Evolutionary conservation across 2,329 filamentous ascomycete species (phyloP).

Genomic region (Madurella mycetomatis): DNA sequence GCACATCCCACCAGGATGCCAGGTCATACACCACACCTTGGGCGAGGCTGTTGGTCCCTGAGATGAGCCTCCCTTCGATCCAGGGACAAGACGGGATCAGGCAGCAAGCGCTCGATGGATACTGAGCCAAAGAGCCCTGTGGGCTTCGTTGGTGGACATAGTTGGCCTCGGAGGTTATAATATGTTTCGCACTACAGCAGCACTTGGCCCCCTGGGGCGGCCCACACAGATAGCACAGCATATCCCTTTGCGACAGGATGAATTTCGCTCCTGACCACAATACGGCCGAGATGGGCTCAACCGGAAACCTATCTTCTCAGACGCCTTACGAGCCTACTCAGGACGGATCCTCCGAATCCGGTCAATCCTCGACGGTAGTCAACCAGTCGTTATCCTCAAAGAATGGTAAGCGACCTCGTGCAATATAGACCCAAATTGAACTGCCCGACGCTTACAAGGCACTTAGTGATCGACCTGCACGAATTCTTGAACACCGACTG

Average conservation of each 20-base stretch:
- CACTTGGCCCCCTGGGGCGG: neutral
- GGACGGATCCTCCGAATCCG: neutral
- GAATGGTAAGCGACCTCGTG: neutral
- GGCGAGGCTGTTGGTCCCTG: neutral
- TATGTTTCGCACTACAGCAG: neutral
- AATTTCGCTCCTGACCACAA: conserved; percentile 1
- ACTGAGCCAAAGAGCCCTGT: too few species aligned
- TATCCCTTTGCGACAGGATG: neutral
- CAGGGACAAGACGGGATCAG: neutral
- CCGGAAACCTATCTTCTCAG: neutral
- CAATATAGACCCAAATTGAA: neutral
- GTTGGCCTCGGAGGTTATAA: too few species aligned
- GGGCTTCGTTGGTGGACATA: too few species aligned
- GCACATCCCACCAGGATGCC: neutral
- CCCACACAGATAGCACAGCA: neutral
- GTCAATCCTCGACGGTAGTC: neutral
- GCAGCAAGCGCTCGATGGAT: neutral
- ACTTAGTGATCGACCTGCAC: neutral
- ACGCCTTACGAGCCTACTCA: neutral
- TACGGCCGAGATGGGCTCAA: neutral
- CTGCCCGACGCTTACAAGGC: neutral
- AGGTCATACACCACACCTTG: neutral
- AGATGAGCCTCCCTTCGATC: neutral
- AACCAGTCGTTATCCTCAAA: neutral
- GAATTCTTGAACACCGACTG: neutral